These are phyloP conservation scores for Crucibulum laeve DNA, from an alignment of 768 basidiomycete genomes.

Conservation along the genomic window DNA sequence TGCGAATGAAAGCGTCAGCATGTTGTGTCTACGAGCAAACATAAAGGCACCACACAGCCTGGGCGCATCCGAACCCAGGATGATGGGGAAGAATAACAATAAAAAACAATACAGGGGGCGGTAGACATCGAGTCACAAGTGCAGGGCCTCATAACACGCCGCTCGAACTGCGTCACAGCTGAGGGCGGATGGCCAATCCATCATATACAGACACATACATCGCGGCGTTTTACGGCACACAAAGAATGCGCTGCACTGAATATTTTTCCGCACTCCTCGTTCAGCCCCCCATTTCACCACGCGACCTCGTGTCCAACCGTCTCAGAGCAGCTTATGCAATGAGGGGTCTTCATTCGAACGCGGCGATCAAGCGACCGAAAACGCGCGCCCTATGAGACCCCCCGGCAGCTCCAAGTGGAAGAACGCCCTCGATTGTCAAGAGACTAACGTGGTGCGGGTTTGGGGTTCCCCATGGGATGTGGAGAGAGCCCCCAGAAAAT, in stretches of 20 bases:
- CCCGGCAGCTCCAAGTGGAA: conserved; percentile 73
- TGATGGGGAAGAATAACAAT: conserved; percentile 17
- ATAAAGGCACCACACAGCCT: not conserved
- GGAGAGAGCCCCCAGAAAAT: conserved; percentile 99
- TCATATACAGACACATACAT: conserved; percentile 27
- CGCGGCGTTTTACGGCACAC: conserved; percentile 28
- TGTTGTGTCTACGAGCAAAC: conserved; percentile 35
- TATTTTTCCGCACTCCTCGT: conserved; percentile 85
- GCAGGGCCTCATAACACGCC: conserved; percentile 52
- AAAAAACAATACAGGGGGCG: conserved; percentile 56
- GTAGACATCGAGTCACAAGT: conserved; percentile 55
- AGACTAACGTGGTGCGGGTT: conserved; percentile 79
- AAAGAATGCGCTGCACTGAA: conserved; percentile 27
- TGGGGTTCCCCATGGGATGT: conserved; percentile 87
- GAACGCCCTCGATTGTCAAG: conserved; percentile 81
- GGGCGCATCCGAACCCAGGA: conserved; percentile 7
- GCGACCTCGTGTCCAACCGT: conserved; percentile 82
- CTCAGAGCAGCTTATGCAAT: conserved; percentile 61
- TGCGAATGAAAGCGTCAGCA: conserved; percentile 67
- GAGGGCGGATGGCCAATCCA: conserved; percentile 51
- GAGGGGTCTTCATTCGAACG: conserved; percentile 53
- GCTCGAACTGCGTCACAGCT: conserved; percentile 69
- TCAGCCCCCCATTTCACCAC: conserved; percentile 98
- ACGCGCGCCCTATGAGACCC: conserved; percentile 60
- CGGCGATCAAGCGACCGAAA: conserved; percentile 96